Evolutionary conservation across 129 eudicot species (phyloP), one percentile per base, ranked within the genome.

Genomic region (Glebionis coronaria): DNA sequence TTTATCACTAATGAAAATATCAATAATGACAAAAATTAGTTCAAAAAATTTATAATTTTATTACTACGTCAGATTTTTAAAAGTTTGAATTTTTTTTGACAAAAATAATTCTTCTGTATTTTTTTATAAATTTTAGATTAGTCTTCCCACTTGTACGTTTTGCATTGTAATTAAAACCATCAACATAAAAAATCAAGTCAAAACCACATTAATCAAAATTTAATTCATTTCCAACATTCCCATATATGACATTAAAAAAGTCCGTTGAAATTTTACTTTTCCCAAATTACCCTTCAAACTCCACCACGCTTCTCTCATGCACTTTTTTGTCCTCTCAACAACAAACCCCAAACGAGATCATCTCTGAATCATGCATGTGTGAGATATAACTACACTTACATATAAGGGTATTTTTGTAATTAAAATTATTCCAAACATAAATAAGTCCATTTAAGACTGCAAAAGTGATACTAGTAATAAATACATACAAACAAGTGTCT

Each of bases 391-490:
- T 58, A 72, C 25, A 53, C 35, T 56, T 15, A 63, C 62, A 59
- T 18, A 5, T 4, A 44, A 25, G 87, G 87, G 77, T 40, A 79
- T 55, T 69, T 65, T 79, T 58, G 84, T 73, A 75, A 50, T 16
- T 18, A 29, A 12, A 13, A 19, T 18, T 65, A 18, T 63, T 44
- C 53, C 20, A 50, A 35, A 42, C 73, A 42, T 77, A 63, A 62
- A 81, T 78, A 73, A 45, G 31, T 51, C 73, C 73, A 79, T 42
- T 68, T 77, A 28, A 68, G 78, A 64, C 65, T 64, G 61, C 20
- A 44, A 56, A 5, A 9, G 57, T 54, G 44, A 65, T 54, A 18
- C 23, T n/a, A n/a, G 53, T 49, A 56, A n/a, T n/a, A n/a, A n/a
- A n/a, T n/a, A n/a, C n/a, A n/a, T 12, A 66, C 63, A 73, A 57